Base-by-base conservation (phyloP, 2,329 filamentous ascomycete species). In the Gaeumannomyces sp. region DNA sequence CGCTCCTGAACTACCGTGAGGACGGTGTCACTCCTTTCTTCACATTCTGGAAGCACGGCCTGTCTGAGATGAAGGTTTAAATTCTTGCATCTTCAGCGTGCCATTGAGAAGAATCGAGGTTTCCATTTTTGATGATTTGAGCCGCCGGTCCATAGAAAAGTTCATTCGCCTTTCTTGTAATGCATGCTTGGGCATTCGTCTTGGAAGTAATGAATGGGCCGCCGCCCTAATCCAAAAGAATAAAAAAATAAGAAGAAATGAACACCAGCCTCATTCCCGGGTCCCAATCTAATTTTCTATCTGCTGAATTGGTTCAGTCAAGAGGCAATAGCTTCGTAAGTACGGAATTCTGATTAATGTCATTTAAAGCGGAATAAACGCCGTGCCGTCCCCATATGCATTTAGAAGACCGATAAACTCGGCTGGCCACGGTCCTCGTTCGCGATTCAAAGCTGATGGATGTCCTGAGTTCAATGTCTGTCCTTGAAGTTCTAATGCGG, bases 1-100 rank as follows among this genome's bases (percentile, higher is more conserved):
- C 93, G 70, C 91, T 97, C 71, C 90, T 97, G 76, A 96, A 97
- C 86, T 99, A 97, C 87, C 94, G 95, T 73, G 93, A 97, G 78
- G 95, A 98, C 73, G 95, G 95, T 78, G 79, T 89, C 71, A 98
- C 94, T 65, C 95, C 95, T 67, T 99, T 85, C 77, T 84, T 96
- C 73, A 90, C 87, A 71, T 81, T 96, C 82, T 98, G 93, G 94
- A 97, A 98, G 88, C 90, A 97, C 82, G 95, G 94, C 75, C 80
- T 98, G 70, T 83, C 81, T 72, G 89, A 90, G 83, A 88, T 87
- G 84, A 98, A 99, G 91, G 93, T 98, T 72, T 99, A 94, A 84
- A 68, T 71, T 59, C 73, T 75, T 6, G 22, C 25, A 31, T 62
- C 45, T 29, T 29, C 45, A 29, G 19, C 7, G 50, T 28, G 8